Conservation (phyloP, 768 basidiomycete species). For the Russula griseocarnosa region DNA sequence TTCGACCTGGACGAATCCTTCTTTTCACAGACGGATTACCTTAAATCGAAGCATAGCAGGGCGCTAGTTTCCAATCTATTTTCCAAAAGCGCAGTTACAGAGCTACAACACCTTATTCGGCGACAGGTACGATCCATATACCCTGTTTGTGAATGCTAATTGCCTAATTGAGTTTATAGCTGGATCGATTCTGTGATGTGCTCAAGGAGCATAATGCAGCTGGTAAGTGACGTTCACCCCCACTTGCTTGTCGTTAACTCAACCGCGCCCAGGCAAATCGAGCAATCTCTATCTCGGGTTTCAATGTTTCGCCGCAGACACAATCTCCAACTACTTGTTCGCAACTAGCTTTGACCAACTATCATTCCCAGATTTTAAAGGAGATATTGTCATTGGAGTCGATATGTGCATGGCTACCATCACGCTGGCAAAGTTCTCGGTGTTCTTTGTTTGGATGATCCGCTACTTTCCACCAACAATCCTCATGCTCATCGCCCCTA, state of each 20-base stretch:
- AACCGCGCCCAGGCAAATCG: conserved; percentile 26
- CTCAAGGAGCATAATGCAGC: conserved; percentile 17
- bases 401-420: conserved; percentile 34
- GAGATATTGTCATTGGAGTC: conserved; percentile 37
- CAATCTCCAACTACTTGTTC: conserved; percentile 44
- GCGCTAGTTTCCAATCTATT: conserved; percentile 39
- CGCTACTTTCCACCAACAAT: conserved; percentile 1
- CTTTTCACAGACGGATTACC: conserved; percentile 39
- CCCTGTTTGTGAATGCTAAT: neutral
- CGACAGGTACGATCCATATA: conserved; percentile 30
- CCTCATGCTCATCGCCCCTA: conserved; percentile 4
- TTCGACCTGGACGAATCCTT: conserved; percentile 39
- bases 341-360: conserved; percentile 36
- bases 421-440: conserved; percentile 17
- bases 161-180: conserved; percentile 29
- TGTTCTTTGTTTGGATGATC: conserved; percentile 6
- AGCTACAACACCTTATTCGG: conserved; percentile 38
- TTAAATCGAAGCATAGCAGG: conserved; percentile 35
- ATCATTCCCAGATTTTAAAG: conserved; percentile 36
- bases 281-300: conserved; percentile 42
- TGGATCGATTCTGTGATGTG: conserved; percentile 33
- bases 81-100: conserved; percentile 38
- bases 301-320: conserved; percentile 42
- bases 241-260: too few relatives aligned
- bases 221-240: neutral